Percentiles rank a stretch among this genome's conserved stretches.
Evolutionary conservation across 768 basidiomycete species (phyloP).

Genomic region (Rhodotorula taiwanensis): DNA sequence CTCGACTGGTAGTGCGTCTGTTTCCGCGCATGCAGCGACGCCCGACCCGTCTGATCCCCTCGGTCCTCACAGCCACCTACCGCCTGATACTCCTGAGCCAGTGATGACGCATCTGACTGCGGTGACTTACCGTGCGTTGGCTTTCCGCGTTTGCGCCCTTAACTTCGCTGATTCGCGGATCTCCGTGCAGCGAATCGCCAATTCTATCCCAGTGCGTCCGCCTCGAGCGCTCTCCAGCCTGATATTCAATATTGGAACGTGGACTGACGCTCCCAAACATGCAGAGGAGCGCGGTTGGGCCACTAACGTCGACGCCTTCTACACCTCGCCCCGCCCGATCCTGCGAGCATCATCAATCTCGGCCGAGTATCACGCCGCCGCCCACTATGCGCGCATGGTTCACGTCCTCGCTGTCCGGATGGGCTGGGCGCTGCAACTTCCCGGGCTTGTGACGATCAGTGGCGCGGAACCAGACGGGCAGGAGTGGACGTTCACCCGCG

Average conservation of each 20-base stretch:
- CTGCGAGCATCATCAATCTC: not conserved
- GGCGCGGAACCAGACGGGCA: not conserved
- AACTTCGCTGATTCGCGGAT: too few species aligned
- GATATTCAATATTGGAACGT: not conserved
- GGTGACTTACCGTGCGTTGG: not conserved
- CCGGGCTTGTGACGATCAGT: not conserved
- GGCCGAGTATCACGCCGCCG: not conserved
- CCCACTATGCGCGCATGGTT: not conserved
- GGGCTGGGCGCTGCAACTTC: not conserved
- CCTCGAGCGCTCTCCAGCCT: rapidly evolving
- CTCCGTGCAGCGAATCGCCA: not conserved
- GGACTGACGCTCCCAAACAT: rapidly evolving
- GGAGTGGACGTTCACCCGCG: not conserved
- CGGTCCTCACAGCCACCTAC: too few species aligned
- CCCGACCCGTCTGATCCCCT: too few species aligned
- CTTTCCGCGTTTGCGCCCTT: too few species aligned
- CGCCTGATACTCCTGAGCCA: too few species aligned
- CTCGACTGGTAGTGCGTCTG: too few species aligned
- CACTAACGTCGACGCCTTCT: conserved; percentile 6
- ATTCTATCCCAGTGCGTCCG: conserved; percentile 7
- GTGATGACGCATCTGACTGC: conserved; percentile 3
- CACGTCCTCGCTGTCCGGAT: not conserved
- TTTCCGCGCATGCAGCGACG: too few species aligned
- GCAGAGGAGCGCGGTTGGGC: conserved; percentile 10
- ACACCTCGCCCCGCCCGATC: not conserved